Evolutionary conservation across 352 stramenopile species (phyloP).

Genomic region (Phytophthora foliorum): DNA sequence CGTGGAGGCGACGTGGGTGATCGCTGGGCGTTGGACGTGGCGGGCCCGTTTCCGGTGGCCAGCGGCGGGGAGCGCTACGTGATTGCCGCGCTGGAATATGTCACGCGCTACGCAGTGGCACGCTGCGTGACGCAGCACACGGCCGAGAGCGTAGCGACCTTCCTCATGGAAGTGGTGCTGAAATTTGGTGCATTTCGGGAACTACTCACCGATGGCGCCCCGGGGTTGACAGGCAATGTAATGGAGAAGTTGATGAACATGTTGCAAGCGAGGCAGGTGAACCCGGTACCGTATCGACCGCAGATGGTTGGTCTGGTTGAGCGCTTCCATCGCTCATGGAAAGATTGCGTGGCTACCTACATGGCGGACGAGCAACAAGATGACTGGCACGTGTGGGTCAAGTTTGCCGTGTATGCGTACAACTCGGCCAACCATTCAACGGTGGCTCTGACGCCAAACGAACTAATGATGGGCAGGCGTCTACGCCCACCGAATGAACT

Average conservation of each 20-base stretch:
- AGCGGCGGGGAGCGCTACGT: no score
- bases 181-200: background rate
- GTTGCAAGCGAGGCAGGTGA: background rate
- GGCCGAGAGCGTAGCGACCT: no score
- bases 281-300: no score
- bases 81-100: no score
- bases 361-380: no score
- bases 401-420: background rate
- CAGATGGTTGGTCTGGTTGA: no score
- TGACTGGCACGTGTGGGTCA: background rate
- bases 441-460: background rate
- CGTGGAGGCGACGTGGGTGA: conserved; percentile 22
- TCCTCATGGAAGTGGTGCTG: no score
- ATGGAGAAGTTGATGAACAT: background rate
- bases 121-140: no score
- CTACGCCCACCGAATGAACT: background rate
- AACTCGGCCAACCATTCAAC: background rate
- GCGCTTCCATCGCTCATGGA: no score
- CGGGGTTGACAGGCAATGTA: background rate
- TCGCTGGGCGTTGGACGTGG: background rate
- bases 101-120: conserved; percentile 4
- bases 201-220: background rate
- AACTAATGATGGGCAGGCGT: background rate
- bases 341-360: no score
- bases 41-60: conserved; percentile 3